phyloP scores from a whole-genome alignment of 441 rosid species.

The Euphorbia schlechtendalii region DNA sequence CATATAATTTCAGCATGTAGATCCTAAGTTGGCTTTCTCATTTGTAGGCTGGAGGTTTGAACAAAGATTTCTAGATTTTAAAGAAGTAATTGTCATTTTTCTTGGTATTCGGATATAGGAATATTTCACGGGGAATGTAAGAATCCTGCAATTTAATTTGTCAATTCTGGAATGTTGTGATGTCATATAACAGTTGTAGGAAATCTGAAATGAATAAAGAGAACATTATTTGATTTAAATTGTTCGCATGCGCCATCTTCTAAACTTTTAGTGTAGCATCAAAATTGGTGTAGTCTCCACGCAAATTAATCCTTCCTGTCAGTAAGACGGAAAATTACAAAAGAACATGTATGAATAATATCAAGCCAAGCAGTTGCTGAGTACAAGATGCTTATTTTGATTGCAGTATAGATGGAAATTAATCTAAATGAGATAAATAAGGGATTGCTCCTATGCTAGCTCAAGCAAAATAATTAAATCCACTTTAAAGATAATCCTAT shows the following conservation, averaged over 20 bases:
- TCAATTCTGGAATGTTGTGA: not conserved
- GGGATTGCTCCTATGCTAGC: not conserved
- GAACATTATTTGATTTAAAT: not conserved
- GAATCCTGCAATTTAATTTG: not conserved
- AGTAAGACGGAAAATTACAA: too few species aligned
- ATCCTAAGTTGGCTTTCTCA: not conserved
- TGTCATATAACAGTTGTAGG: not conserved
- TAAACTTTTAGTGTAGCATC: too few species aligned
- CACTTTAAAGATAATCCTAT: not conserved
- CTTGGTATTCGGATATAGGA: not conserved
- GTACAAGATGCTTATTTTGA: too few species aligned
- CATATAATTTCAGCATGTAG: not conserved
- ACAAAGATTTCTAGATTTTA: too few species aligned
- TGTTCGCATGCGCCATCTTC: not conserved
- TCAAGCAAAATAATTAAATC: conserved; percentile 3
- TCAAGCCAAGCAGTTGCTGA: too few species aligned
- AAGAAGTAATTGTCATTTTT: too few species aligned
- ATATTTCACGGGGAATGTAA: not conserved
- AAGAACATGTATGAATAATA: too few species aligned
- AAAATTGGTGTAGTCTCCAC: too few species aligned
- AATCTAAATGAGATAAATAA: not conserved
- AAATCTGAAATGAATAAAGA: not conserved
- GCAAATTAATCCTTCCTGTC: too few species aligned
- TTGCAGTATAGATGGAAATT: not conserved
- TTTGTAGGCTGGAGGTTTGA: not conserved